Base-by-base conservation (phyloP, 2,329 filamentous ascomycete genomes). In the Cercospora nicotianae region DNA sequence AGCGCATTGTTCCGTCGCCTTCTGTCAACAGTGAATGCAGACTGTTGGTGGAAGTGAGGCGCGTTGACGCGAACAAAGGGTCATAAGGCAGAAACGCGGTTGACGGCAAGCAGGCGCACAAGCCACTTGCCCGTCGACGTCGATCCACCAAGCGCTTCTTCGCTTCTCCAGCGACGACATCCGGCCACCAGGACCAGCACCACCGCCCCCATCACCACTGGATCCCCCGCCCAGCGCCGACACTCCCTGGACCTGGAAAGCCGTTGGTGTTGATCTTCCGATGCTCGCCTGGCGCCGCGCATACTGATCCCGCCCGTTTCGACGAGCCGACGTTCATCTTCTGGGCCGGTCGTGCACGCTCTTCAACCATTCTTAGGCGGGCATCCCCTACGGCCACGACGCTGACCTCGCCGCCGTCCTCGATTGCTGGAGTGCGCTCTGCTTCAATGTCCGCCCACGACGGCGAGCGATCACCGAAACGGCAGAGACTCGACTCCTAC, bases 401-500 rank as follows among this genome's bases (percentile, higher is more conserved):
- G 20, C 31, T 26, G 42, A 53, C 48, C 28, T 59, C 66, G 23
- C 20, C 45, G 28, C 63, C 57, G 48, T 68, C 23, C 53, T 45
- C 45, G 57, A 65, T 61, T 28, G 30, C 30, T 20, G 31, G 18
- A 20, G n/a, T 16, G 48, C 48, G 6, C 28, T 13, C 31, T 36
- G 62, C 62, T 13, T 67, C 72, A 70, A 77, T 77, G 76, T 77
- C 75, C 69, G 66, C 69, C 63, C 39, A 51, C 57, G 73, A 74
- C 71, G 69, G 68, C 67, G 77, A 76, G 70, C 75, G 75, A 59
- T 77, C 76, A 57, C 76, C 76, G 62, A 78, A 78, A 73, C 77
- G 77, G 64, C 76, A 77, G 73, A 73, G 77, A 66, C 72, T 77
- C 72, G 68, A 72, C 30, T 81, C 80, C 63, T 83, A 81, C 74